These are phyloP conservation scores for Aristolochia californica DNA, from an alignment of 164 flowering plant species.

Conservation along the genomic window DNA sequence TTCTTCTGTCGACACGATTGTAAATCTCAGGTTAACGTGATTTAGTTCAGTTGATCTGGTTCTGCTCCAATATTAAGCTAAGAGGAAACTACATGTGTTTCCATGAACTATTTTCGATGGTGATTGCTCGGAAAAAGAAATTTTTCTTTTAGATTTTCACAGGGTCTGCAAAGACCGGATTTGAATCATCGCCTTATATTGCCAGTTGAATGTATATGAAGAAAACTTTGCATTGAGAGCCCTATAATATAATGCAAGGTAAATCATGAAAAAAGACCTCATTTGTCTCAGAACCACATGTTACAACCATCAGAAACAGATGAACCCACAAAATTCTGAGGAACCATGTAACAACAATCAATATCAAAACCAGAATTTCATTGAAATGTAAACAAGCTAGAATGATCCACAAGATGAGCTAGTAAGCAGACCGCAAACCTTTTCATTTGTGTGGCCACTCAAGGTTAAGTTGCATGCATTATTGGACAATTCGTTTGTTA, in stretches of 20 bases:
- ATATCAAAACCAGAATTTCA: not conserved
- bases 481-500: conserved; percentile 39
- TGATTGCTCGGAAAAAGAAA: too few relatives aligned
- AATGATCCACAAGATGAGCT: not conserved
- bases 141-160: too few relatives aligned
- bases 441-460: conserved; percentile 85
- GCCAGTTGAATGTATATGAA: too few relatives aligned
- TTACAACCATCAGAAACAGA: conserved; percentile 80
- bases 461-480: conserved; percentile 69
- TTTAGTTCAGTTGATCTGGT: not conserved
- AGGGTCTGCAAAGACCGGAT: too few relatives aligned
- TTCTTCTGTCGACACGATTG: not conserved
- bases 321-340: conserved; percentile 91
- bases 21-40: not conserved
- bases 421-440: conserved; percentile 32
- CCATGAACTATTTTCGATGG: too few relatives aligned
- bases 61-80: too few relatives aligned
- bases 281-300: conserved; percentile 95
- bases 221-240: too few relatives aligned
- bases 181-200: too few relatives aligned
- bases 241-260: too few relatives aligned
- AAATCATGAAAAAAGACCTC: conserved; percentile 46
- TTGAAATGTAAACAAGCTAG: not conserved
- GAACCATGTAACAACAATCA: conserved; percentile 14
- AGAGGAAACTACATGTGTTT: too few relatives aligned